Percentiles rank a stretch among this genome's conserved stretches.
phyloP scores from a whole-genome alignment of 176 grass and related monocot genomes.

The Typha latifolia region DNA sequence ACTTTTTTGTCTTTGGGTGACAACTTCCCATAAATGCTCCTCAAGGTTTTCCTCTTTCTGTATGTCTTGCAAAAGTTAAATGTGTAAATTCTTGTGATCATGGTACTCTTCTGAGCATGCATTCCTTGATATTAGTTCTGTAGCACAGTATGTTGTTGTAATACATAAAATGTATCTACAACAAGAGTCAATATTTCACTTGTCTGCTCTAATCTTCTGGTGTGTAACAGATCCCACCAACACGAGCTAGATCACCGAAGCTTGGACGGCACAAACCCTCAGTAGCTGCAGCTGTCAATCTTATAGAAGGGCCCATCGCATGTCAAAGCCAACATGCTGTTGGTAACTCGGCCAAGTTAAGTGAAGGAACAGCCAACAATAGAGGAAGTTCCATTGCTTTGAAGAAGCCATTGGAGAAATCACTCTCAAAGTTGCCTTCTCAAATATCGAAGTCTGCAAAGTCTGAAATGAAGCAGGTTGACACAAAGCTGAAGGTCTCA shows the following conservation, averaged over 20 bases:
- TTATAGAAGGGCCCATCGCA: conserved; percentile 45
- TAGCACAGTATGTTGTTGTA: no score
- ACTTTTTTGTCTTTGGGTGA: no score
- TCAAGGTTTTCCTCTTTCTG: no score
- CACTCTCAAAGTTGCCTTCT: conserved; percentile 28
- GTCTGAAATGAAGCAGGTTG: conserved; percentile 26
- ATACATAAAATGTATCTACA: no score
- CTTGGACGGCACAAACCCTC: conserved; percentile 70
- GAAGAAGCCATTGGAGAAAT: conserved; percentile 49
- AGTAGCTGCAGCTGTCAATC: conserved; percentile 12
- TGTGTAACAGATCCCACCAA: conserved; percentile 63
- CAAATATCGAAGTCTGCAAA: conserved; percentile 19
- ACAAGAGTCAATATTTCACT: no score
- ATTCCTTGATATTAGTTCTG: no score
- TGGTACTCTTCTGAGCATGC: no score
- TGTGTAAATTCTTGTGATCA: no score
- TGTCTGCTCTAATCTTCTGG: no score
- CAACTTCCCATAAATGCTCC: no score
- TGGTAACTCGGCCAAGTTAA: conserved; percentile 24
- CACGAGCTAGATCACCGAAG: conserved; percentile 84
- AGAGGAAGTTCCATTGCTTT: conserved; percentile 12
- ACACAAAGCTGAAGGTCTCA: conserved; percentile 36
- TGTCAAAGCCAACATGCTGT: conserved; percentile 42
- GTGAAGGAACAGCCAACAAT: conserved; percentile 33
- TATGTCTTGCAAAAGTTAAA: no score